phyloP scores from a whole-genome alignment of 345 rosid genomes.

The Salix arbutifolia region DNA sequence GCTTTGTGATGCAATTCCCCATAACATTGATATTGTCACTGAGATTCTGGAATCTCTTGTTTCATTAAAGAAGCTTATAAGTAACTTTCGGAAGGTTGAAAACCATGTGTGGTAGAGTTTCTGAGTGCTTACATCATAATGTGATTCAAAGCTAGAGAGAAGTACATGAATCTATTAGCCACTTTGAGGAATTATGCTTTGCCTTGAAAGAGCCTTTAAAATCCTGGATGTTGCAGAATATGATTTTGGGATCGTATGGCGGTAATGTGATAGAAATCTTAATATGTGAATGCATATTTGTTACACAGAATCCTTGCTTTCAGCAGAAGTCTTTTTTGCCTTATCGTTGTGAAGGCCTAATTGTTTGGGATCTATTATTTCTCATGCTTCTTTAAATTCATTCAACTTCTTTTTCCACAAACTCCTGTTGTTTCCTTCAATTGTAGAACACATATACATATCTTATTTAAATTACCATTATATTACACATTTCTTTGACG shows the following conservation, averaged over 20 bases:
- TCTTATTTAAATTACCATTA: not conserved
- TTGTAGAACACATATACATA: not conserved
- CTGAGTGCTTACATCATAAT: no score
- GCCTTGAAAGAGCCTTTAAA: not conserved
- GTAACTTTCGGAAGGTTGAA: no score
- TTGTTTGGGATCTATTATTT: not conserved
- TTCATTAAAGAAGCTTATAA: no score
- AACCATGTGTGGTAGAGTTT: no score
- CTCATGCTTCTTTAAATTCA: not conserved
- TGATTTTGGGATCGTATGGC: not conserved
- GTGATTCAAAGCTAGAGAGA: no score
- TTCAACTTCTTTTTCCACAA: not conserved
- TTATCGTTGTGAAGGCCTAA: not conserved
- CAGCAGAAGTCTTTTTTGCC: not conserved
- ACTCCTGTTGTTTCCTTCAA: not conserved
- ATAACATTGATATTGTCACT: no score
- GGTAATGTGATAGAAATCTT: no score
- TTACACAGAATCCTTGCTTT: not conserved
- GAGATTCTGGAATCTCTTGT: no score
- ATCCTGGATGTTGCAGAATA: not conserved
- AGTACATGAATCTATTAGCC: no score
- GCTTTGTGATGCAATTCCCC: no score
- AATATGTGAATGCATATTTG: no score
- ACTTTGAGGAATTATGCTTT: not conserved
- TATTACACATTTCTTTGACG: not conserved